Conservation (phyloP, 306 rosid species). For the Lathyrus sativus region DNA sequence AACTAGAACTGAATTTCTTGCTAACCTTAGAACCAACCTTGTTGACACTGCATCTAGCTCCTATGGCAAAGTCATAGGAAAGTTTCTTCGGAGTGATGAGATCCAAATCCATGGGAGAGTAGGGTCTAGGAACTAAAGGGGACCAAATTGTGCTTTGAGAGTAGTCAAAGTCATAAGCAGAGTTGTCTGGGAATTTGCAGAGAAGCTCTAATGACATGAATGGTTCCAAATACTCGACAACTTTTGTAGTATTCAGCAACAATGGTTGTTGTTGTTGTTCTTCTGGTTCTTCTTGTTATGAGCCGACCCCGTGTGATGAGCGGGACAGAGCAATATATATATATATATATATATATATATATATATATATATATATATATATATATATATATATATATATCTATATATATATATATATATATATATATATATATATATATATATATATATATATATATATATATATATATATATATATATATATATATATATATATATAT, state of each 20-base stretch:
- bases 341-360: too few species aligned
- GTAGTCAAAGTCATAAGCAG: conserved; percentile 84
- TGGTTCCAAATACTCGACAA: conserved; percentile 77
- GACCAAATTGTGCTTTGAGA: conserved; percentile 93
- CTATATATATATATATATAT: too few species aligned
- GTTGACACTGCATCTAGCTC: conserved; percentile 36
- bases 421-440: too few species aligned
- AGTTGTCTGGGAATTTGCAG: conserved; percentile 85
- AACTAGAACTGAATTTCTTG: conserved; percentile 45
- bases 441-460: too few species aligned
- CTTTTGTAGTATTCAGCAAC: conserved; percentile 47
- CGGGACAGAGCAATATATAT: too few species aligned
- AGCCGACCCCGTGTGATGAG: too few species aligned
- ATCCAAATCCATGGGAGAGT: conserved; percentile 51
- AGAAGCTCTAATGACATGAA: conserved; percentile 77
- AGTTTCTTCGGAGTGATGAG: conserved; percentile 59
- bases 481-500: too few species aligned
- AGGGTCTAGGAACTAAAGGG: conserved; percentile 61
- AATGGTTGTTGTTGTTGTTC: conserved; percentile 35
- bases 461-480: too few species aligned
- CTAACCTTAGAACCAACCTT: conserved; percentile 49
- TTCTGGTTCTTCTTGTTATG: background rate
- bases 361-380: too few species aligned
- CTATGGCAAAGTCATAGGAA: conserved; percentile 38
- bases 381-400: too few species aligned